These are phyloP conservation scores for Elaeagnus macrophylla DNA, from an alignment of 306 rosid genomes.

Conservation along the genomic window DNA sequence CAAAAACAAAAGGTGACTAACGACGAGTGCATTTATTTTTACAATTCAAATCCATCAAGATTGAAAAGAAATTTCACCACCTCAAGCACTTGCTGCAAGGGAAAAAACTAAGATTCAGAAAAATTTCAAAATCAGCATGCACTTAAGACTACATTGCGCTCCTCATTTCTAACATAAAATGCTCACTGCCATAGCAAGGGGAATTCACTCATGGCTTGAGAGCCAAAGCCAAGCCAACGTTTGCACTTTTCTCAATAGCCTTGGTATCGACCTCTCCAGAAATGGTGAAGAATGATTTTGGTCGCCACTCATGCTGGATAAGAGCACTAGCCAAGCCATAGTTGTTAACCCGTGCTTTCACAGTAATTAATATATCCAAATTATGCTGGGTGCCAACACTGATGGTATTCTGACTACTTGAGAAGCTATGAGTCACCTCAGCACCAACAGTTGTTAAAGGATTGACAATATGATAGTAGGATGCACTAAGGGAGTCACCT, in stretches of 20 bases:
- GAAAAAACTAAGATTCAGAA: constrained; percentile 4
- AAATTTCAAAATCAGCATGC: constrained; percentile 17
- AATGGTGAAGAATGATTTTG: constrained; percentile 74
- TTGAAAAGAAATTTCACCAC: neutral
- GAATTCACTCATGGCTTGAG: constrained; percentile 63
- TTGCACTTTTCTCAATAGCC: constrained; percentile 82
- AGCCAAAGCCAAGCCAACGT: constrained; percentile 71
- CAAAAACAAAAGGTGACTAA: constrained; percentile 7
- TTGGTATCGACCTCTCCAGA: constrained; percentile 91
- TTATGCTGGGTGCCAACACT: constrained; percentile 74
- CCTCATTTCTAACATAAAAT: constrained; percentile 29
- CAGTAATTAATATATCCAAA: constrained; percentile 57
- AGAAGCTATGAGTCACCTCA: constrained; percentile 59
- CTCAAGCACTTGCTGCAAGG: constrained; percentile 9
- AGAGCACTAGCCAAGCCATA: constrained; percentile 64
- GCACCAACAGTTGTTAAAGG: constrained; percentile 72
- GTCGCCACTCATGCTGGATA: constrained; percentile 95
- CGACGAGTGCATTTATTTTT: constrained; percentile 30
- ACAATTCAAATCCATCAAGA: constrained; percentile 19
- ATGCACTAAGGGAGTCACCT: constrained; percentile 60
- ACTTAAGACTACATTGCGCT: constrained; percentile 25
- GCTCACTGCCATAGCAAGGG: constrained; percentile 21
- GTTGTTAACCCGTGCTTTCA: constrained; percentile 70
- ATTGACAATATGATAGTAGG: constrained; percentile 66
- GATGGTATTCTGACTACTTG: constrained; percentile 62